phyloP scores from a whole-genome alignment of 805 yeast species.

The Torulaspora microellipsoides region DNA sequence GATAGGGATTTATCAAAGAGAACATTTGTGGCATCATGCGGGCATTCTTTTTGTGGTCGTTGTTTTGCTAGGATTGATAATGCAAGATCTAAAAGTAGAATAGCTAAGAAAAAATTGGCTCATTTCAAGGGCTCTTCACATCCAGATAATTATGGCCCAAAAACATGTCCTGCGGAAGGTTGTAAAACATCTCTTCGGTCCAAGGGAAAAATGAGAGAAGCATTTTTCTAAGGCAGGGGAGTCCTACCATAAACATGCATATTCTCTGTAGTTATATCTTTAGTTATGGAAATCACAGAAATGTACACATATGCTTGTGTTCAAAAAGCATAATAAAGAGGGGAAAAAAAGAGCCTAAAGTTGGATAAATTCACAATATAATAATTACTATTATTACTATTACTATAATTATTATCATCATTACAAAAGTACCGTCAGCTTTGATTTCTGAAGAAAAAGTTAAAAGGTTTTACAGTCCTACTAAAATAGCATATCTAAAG shows the following conservation, averaged over 20 bases:
- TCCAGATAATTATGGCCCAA: slow-evolving; percentile 50
- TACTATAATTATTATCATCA: neutral
- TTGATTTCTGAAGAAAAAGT: too few relatives aligned
- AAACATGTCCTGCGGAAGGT: slow-evolving; percentile 49
- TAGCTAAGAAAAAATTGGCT: slow-evolving; percentile 24
- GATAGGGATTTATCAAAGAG: slow-evolving; percentile 62
- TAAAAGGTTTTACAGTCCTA: neutral
- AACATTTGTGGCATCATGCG: slow-evolving; percentile 65
- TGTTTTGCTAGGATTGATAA: slow-evolving; percentile 67
- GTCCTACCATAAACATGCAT: too few relatives aligned
- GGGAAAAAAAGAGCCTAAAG: too few relatives aligned
- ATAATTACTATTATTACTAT: neutral
- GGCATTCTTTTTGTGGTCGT: slow-evolving; percentile 83
- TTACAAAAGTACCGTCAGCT: slow-evolving; percentile 1
- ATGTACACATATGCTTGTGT: too few relatives aligned
- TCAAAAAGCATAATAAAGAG: too few relatives aligned
- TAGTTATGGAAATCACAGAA: too few relatives aligned
- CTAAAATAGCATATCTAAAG: slow-evolving; percentile 48
- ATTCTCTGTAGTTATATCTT: too few relatives aligned
- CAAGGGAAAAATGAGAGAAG: slow-evolving; percentile 51
- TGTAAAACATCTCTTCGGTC: slow-evolving; percentile 45
- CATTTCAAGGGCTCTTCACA: slow-evolving; percentile 34
- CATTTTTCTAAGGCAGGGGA: slow-evolving; percentile 34
- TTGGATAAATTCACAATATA: too few relatives aligned
- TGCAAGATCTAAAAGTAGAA: slow-evolving; percentile 24